Conservation (phyloP, 208 protist genomes). For the Acanthamoeba royreba region DNA sequence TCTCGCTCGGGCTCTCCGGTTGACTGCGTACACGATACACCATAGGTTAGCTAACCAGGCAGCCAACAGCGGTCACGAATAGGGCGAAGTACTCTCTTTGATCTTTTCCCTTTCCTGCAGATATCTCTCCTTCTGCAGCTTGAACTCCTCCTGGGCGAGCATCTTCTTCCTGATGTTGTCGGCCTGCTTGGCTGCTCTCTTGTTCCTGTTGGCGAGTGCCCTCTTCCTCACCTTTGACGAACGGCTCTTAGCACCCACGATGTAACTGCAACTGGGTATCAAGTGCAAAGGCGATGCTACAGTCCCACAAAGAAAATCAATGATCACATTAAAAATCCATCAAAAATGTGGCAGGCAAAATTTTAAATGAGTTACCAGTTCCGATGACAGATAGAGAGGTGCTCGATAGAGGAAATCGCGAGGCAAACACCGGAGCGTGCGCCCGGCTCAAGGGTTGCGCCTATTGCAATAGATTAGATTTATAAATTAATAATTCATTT, state of each 20-base stretch:
- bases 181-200: background rate
- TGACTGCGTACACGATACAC: background rate
- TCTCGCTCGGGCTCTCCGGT: conserved; percentile 12
- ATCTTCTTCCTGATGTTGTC: conserved; percentile 35
- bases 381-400: background rate
- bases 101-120: background rate
- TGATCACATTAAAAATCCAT: background rate
- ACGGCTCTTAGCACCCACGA: background rate
- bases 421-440: too few relatives aligned
- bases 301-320: background rate
- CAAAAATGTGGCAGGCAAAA: background rate
- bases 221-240: conserved; percentile 33
- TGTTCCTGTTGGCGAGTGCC: background rate
- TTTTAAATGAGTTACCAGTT: background rate
- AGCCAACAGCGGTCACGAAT: too few relatives aligned
- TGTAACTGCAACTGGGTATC: background rate
- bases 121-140: background rate
- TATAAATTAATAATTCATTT: too few relatives aligned
- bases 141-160: conserved; percentile 1
- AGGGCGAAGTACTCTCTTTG: conserved; percentile 21
- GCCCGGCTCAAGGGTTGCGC: background rate
- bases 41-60: background rate
- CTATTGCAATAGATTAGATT: too few relatives aligned
- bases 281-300: background rate
- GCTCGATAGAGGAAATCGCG: background rate